These are phyloP conservation scores for Colletotrichum sp. DNA, from an alignment of 2,329 filamentous ascomycete species.

Conservation along the genomic window DNA sequence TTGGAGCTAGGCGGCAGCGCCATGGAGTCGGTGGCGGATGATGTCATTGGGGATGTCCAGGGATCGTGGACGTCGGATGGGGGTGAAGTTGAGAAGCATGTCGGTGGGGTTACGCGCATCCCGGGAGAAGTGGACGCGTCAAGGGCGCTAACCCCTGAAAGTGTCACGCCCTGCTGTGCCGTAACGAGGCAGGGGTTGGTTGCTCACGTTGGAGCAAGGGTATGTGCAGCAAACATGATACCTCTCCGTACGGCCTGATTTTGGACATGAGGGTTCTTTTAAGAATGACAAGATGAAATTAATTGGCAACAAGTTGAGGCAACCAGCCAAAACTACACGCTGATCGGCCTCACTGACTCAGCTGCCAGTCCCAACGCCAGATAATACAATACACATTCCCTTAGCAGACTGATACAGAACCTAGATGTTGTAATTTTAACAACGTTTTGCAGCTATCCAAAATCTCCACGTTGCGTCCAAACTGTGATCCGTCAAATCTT, in stretches of 20 bases:
- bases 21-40: not conserved
- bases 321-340: not conserved
- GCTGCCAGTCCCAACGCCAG: not conserved
- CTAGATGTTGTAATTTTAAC: not conserved
- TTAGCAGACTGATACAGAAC: not conserved
- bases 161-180: not conserved
- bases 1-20: not conserved
- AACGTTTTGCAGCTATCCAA: not conserved
- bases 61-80: not conserved
- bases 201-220: not conserved
- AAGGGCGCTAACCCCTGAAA: not conserved
- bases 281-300: too few species aligned
- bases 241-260: not conserved
- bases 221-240: not conserved
- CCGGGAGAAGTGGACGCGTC: not conserved
- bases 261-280: not conserved
- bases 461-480: not conserved
- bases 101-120: not conserved
- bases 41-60: not conserved
- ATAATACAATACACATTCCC: not conserved
- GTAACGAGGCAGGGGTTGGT: not conserved
- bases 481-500: rapidly evolving
- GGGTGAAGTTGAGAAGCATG: not conserved
- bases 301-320: not conserved
- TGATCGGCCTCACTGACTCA: not conserved